Base-by-base conservation (phyloP, 768 basidiomycete genomes). In the Arthromyces matolae region DNA sequence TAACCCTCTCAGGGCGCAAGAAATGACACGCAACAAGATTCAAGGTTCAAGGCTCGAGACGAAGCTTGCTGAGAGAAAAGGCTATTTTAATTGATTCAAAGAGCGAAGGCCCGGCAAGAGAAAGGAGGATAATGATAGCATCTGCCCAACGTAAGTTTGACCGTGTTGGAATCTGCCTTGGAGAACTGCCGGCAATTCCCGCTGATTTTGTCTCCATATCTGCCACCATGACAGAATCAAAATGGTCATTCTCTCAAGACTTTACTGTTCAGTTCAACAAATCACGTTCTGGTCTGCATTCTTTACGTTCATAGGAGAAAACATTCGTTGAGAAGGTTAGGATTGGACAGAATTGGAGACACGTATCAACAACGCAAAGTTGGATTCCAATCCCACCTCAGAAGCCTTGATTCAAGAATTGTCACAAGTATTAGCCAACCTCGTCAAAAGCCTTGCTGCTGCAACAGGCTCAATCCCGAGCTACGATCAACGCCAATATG, bases 401-500 rank as follows among this genome's bases (percentile, higher is more conserved):
- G 51, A 63, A 24, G 70, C 72, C n/a, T 57, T 51, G 12, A 32
- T 82, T 3, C 71, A 77, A 46, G 66, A 62, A 14, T 53, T 86
- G 7, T 67, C 80, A 3, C 51, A 69, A 8, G 77, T 79, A 33
- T 62, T 84, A 16, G 76, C 81, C 3, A 79, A 76, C 50, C 63
- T 89, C 35, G 71, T 79, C 35, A 90, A 83, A 57, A 71, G 70
- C 19, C 71, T 91, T 14, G 69, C 73, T 5, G 84, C 83, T 60
- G 86, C 83, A 5, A 80, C 78, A 8, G 75, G 76, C 6, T 79
- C 75, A 48, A 66, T 92, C 36, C 84, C 88, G 4, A 70, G 75
- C 31, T 89, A 88, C 59, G 86, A 89, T 63, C 88, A 86, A 59
- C 75, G 83, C 45, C 83, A 82, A 58, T 85, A 76, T 59, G 84